Evolutionary conservation across 306 rosid species (phyloP).

Genomic region (Mimosa bimucronata): DNA sequence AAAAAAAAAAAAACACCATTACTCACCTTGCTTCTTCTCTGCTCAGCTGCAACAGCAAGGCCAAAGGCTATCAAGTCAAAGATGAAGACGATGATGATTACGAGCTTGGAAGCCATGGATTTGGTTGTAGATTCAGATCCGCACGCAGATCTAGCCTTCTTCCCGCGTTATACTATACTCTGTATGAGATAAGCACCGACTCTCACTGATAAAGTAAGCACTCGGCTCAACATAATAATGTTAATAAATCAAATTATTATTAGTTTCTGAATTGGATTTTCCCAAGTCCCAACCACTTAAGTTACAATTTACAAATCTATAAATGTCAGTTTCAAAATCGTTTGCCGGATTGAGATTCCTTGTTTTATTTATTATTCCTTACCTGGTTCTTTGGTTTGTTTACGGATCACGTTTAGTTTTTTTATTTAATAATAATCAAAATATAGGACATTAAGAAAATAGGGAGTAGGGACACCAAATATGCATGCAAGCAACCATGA

Average conservation of each 20-base stretch:
- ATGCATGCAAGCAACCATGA: neutral
- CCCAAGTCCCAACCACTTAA: neutral
- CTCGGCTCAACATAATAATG: neutral
- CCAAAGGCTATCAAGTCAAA: slow-evolving; percentile 86
- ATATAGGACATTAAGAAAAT: neutral
- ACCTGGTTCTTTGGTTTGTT: neutral
- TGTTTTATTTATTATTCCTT: neutral
- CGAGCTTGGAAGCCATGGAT: slow-evolving; percentile 94
- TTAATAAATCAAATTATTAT: neutral
- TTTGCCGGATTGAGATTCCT: neutral
- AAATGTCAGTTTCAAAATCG: neutral
- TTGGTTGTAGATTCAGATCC: slow-evolving; percentile 38
- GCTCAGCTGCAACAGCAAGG: slow-evolving; percentile 95
- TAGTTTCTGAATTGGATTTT: neutral
- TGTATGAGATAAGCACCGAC: neutral
- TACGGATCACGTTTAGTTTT: neutral
- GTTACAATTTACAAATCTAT: neutral
- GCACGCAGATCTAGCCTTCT: slow-evolving; percentile 45
- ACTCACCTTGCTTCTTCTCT: slow-evolving; percentile 93
- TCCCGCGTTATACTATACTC: neutral
- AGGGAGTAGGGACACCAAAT: neutral
- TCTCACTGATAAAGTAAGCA: neutral
- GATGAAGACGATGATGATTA: slow-evolving; percentile 62
- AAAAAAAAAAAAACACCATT: too few species aligned
- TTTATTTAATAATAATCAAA: neutral